Evolutionary conservation across 202 grass and related monocot species (phyloP).

Genomic region (Schoenoplectus triqueter): DNA sequence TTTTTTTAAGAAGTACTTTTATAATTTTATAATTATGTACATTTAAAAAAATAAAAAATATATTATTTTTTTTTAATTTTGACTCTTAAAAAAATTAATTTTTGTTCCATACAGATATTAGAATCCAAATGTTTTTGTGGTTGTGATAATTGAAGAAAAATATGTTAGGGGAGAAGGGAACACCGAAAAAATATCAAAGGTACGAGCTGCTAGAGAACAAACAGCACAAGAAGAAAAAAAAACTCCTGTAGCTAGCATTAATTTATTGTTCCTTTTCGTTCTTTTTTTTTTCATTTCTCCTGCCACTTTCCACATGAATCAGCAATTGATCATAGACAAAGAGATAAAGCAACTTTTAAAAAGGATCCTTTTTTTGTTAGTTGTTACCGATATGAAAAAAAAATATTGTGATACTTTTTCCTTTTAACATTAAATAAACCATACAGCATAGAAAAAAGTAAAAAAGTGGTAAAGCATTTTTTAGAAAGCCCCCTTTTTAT

Average conservation of each 20-base stretch:
- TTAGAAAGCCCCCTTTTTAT: conserved; percentile 8
- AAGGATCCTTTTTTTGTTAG: background rate
- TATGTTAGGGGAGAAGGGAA: background rate
- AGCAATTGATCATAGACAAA: conserved; percentile 17
- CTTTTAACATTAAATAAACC: background rate
- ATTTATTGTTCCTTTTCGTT: conserved; percentile 21
- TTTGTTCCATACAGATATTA: background rate
- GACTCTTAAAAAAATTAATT: no score
- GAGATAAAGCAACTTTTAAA: background rate
- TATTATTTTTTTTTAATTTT: no score
- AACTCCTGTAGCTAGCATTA: conserved; percentile 15
- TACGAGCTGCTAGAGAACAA: conserved; percentile 25
- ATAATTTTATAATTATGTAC: no score
- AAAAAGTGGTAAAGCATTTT: conserved; percentile 18
- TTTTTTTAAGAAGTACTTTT: no score
- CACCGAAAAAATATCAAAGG: background rate
- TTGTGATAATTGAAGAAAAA: conserved; percentile 29
- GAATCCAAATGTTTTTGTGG: conserved; percentile 38
- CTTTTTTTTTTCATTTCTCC: background rate
- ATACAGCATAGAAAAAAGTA: background rate
- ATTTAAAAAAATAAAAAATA: no score
- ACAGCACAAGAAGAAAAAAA: conserved; percentile 20
- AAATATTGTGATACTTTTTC: background rate
- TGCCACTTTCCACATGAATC: conserved; percentile 35
- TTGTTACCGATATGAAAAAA: background rate